Conservation (phyloP, 257 asterid genomes). For the Eucommia ulmoides region DNA sequence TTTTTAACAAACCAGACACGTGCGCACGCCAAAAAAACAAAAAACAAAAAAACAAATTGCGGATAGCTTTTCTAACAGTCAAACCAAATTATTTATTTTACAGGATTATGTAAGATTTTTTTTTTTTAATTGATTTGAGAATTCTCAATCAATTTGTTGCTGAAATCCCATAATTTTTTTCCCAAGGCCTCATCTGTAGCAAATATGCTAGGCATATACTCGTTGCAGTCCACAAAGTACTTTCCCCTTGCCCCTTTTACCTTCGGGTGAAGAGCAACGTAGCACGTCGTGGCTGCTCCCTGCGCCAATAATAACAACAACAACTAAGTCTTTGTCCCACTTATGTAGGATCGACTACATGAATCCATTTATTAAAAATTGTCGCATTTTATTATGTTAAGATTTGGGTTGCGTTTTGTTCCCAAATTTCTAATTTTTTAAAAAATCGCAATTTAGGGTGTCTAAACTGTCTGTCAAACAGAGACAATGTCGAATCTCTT, state of each 20-base stretch:
- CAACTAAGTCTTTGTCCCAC: too few relatives aligned
- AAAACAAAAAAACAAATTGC: too few relatives aligned
- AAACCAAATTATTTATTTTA: background rate
- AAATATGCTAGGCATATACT: constrained; percentile 20
- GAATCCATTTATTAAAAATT: too few relatives aligned
- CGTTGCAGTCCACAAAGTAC: constrained; percentile 52
- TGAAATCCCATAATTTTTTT: constrained; percentile 56
- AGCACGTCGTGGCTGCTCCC: constrained; percentile 85
- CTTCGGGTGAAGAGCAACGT: constrained; percentile 51
- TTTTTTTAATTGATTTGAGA: constrained; percentile 17
- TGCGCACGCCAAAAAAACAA: background rate
- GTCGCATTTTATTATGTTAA: too few relatives aligned
- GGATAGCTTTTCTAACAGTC: too few relatives aligned
- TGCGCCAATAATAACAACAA: too few relatives aligned
- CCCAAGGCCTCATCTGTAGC: constrained; percentile 38
- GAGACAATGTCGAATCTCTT: too few relatives aligned
- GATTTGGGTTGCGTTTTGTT: too few relatives aligned
- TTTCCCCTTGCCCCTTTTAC: constrained; percentile 43
- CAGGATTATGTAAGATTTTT: background rate
- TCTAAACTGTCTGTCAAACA: too few relatives aligned
- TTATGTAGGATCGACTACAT: too few relatives aligned
- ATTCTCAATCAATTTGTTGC: constrained; percentile 28
- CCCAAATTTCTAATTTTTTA: too few relatives aligned
- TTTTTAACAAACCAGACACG: background rate
- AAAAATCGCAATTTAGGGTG: too few relatives aligned